Evolutionary conservation across 2,329 filamentous ascomycete species (phyloP).

Genomic region (Cercospora sp.): DNA sequence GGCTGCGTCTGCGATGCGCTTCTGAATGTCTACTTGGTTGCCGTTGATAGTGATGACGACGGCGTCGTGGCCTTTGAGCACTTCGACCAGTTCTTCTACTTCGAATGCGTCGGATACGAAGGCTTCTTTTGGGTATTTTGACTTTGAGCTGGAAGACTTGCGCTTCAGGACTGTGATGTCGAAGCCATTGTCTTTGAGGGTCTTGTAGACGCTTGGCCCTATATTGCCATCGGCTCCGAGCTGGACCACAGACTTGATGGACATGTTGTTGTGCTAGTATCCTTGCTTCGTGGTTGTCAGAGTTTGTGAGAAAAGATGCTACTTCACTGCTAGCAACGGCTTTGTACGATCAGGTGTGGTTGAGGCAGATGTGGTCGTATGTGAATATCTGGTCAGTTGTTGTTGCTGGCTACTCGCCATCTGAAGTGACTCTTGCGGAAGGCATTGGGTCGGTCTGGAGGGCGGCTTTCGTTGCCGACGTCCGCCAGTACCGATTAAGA

Average conservation of each 20-base stretch:
- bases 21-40: slow-evolving; percentile 47
- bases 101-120: slow-evolving; percentile 50
- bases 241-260: slow-evolving; percentile 47
- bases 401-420: background rate
- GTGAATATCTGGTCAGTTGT: background rate
- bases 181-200: slow-evolving; percentile 49
- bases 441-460: background rate
- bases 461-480: slow-evolving; percentile 7
- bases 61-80: slow-evolving; percentile 59
- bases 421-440: background rate
- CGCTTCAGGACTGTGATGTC: slow-evolving; percentile 59
- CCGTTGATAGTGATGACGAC: slow-evolving; percentile 53
- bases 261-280: too few relatives aligned
- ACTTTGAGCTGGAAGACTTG: slow-evolving; percentile 46
- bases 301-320: too few relatives aligned
- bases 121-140: slow-evolving; percentile 38
- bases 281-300: too few relatives aligned
- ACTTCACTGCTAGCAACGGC: too few relatives aligned
- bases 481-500: slow-evolving; percentile 1
- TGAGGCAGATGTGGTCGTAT: background rate
- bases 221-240: slow-evolving; percentile 49
- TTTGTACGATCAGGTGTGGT: too few relatives aligned
- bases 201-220: slow-evolving; percentile 44
- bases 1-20: slow-evolving; percentile 58
- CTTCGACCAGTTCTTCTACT: slow-evolving; percentile 50